Base-by-base conservation (phyloP, 441 rosid genomes). In the Croton setiger region DNA sequence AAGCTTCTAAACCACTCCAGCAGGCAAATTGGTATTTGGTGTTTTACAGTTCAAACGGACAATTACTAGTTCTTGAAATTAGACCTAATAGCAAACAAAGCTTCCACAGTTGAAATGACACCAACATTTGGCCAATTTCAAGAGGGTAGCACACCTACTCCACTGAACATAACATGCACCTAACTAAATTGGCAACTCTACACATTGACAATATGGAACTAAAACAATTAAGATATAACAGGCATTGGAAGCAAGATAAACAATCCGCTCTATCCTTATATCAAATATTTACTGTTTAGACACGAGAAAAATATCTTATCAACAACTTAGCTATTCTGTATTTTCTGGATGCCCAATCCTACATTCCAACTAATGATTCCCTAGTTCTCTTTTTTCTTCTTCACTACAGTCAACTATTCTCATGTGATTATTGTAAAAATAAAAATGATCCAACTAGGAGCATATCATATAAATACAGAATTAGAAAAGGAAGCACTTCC, bases 1-100 rank as follows among this genome's bases (percentile, higher is more conserved):
- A 62, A 62, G 53, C 66, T 62, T 55, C 37, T 27, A 60, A 60
- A 60, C 18, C 23, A 39, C 21, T 17, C 14, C 12, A 60, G 27
- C 6, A 55, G 1, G 8, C 37, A 3, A 3, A 27, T 27, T 55
- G 60, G 27, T 8, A 1, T 64, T 33, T 49, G 18, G 56, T 43
- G 17, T 14, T 63, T 23, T 48, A 5, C 0, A 43, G 48, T 33
- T 35, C n/a, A 5, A 33, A 64, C 41, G 15, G 56, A 33, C 43
- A 33, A 14, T 59, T 2, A 5, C 60, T 7, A 11, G 37, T 55
- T 48, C 27, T 48, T 64, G 56, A 33, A 48, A 64, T 17, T 14
- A 23, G 14, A 15, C 41, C 14, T 23, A 31, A 9, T 36, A 64
- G 56, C 55, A 64, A 31, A 47, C 2, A 14, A 62, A 35, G 36